Conservation (phyloP, 2,329 filamentous ascomycete genomes). For the Ophiocordyceps robertsii region DNA sequence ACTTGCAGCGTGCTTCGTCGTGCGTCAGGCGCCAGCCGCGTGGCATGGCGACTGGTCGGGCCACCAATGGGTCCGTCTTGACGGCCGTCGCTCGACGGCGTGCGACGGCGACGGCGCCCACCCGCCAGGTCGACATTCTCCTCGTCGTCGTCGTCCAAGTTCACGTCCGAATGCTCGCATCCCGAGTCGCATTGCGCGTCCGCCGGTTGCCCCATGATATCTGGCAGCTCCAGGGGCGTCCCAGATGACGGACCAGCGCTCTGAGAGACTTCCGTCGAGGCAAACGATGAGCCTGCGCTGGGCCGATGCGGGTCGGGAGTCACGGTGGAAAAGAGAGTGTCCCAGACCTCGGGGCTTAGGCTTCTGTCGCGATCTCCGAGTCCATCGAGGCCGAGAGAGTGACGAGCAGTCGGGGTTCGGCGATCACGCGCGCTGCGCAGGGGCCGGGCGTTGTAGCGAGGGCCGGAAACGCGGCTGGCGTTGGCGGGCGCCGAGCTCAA, state of each 20-base stretch:
- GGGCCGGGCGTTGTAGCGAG: conserved; percentile 1
- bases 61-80: not conserved
- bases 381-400: conserved; percentile 40
- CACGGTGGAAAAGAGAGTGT: conserved; percentile 66
- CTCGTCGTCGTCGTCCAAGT: conserved; percentile 38
- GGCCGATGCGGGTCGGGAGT: conserved; percentile 71
- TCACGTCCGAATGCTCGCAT: conserved; percentile 42
- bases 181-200: conserved; percentile 37
- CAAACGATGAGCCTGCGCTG: conserved; percentile 71
- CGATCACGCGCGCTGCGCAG: conserved; percentile 8
- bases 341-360: conserved; percentile 68
- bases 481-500: not conserved
- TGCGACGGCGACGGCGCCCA: conserved; percentile 5
- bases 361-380: conserved; percentile 77
- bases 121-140: conserved; percentile 12
- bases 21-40: not conserved
- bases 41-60: not conserved
- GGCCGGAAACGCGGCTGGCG: not conserved
- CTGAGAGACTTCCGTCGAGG: conserved; percentile 40
- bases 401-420: conserved; percentile 1
- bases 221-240: conserved; percentile 21
- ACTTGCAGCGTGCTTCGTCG: not conserved
- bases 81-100: not conserved
- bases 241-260: conserved; percentile 29
- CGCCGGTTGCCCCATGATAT: conserved; percentile 17